These are phyloP conservation scores for Mucor piriformis DNA, from an alignment of 371 early-diverging fungal species.

Conservation along the genomic window DNA sequence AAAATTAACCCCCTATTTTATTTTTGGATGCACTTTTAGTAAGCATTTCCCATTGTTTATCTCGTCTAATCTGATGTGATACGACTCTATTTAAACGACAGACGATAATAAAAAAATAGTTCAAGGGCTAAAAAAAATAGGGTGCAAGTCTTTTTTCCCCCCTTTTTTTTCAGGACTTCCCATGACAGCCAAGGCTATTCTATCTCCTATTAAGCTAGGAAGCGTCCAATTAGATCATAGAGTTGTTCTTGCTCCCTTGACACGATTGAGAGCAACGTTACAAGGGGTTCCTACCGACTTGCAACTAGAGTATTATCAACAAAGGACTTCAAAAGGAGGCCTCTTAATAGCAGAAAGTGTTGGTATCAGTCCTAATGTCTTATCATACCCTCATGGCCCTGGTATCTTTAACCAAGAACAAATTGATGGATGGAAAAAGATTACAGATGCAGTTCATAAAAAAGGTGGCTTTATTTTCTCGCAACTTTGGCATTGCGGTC, in stretches of 20 bases:
- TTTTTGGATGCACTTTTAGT: too few relatives aligned
- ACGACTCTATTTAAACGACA: too few relatives aligned
- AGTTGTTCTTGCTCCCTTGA: constrained; percentile 60
- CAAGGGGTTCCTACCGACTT: constrained; percentile 46
- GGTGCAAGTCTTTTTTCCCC: too few relatives aligned
- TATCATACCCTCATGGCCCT: constrained; percentile 38
- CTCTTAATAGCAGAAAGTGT: constrained; percentile 61
- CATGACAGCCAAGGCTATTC: constrained; percentile 11
- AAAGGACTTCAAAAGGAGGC: constrained; percentile 59
- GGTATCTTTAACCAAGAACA: constrained; percentile 54
- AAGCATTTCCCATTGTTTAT: too few relatives aligned
- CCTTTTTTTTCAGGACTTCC: background rate
- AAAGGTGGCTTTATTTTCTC: constrained; percentile 55
- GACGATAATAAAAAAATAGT: too few relatives aligned
- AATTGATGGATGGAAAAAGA: constrained; percentile 57
- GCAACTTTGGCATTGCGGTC: constrained; percentile 60
- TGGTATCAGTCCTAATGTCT: constrained; percentile 40
- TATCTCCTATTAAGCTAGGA: constrained; percentile 39
- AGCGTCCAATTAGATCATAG: constrained; percentile 45
- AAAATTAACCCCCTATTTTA: too few relatives aligned
- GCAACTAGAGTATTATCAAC: constrained; percentile 55
- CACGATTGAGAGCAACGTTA: constrained; percentile 40
- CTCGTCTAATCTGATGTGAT: too few relatives aligned
- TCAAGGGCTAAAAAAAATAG: too few relatives aligned
- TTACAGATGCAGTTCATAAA: constrained; percentile 59